Percentiles rank a stretch among this genome's conserved stretches.
Evolutionary conservation across 805 yeast genomes (phyloP).

Genomic region (Candida sonorensis): DNA sequence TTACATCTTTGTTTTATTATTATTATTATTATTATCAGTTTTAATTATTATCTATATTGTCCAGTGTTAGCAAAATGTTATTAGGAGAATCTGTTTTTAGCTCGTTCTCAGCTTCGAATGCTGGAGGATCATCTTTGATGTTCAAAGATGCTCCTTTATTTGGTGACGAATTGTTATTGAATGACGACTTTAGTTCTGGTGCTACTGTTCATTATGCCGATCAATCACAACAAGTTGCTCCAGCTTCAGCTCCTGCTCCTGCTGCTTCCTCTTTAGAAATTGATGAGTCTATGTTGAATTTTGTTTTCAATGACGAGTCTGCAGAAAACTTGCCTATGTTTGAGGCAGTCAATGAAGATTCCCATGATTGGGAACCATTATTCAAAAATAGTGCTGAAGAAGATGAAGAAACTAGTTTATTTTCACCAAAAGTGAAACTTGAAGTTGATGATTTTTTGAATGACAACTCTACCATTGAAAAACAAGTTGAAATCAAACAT

Average conservation of each 20-base stretch:
- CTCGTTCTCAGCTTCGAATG: conserved; percentile 11
- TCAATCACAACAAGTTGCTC: no score
- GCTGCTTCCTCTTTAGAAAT: conserved; percentile 45
- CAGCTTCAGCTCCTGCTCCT: no score
- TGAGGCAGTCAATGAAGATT: conserved; percentile 37
- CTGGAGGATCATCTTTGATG: background rate
- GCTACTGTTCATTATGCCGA: no score
- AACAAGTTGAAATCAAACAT: conserved; percentile 6
- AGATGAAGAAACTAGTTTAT: conserved; percentile 9
- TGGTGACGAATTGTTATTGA: no score
- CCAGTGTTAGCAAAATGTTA: conserved; percentile 15
- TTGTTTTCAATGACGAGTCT: conserved; percentile 40
- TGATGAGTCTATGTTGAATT: conserved; percentile 44
- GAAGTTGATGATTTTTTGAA: no score
- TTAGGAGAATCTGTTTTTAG: conserved; percentile 29
- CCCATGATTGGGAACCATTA: conserved; percentile 48
- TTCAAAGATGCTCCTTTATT: no score
- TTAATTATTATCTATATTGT: conserved; percentile 3
- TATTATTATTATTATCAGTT: conserved; percentile 3
- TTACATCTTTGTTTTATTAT: background rate
- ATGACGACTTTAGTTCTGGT: no score
- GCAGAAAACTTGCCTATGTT: conserved; percentile 69
- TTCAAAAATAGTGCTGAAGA: conserved; percentile 38
- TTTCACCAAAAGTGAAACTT: no score
- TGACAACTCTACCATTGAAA: no score